phyloP scores from a whole-genome alignment of 169 alveolate genomes.

The Cryptosporidium ryanae region DNA sequence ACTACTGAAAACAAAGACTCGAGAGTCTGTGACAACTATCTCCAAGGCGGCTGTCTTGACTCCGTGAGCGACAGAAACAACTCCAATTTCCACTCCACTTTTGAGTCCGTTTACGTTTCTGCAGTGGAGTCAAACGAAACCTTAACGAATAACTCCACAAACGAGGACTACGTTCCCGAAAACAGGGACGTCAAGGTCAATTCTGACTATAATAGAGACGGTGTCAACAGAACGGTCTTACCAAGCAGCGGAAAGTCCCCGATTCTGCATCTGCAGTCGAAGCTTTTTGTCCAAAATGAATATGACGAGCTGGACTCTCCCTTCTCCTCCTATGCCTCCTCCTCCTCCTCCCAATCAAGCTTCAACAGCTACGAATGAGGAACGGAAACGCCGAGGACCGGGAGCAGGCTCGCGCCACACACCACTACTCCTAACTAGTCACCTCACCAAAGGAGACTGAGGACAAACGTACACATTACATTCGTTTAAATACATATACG shows the following conservation, averaged over 20 bases:
- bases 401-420: too few species aligned
- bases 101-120: slow-evolving; percentile 34
- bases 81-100: not conserved
- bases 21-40: not conserved
- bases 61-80: not conserved
- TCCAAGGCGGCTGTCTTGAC: not conserved
- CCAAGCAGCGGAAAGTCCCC: slow-evolving; percentile 18
- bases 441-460: too few species aligned
- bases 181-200: not conserved
- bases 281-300: not conserved
- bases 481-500: too few species aligned
- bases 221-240: too few species aligned
- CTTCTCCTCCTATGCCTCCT: not conserved
- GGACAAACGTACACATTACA: too few species aligned
- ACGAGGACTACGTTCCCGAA: not conserved
- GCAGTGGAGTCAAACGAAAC: slow-evolving; percentile 37
- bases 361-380: slow-evolving; percentile 34
- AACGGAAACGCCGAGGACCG: not conserved
- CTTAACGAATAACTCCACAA: not conserved
- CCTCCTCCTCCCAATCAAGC: slow-evolving; percentile 23
- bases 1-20: not conserved
- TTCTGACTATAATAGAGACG: not conserved
- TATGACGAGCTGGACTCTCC: not conserved
- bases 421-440: too few species aligned
- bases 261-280: slow-evolving; percentile 21